A percentile compares a stretch with the other conserved stretches of the same genome.
Evolutionary conservation across 106 monocot species (phyloP).

Genomic region (Apostasia shenzhenica): DNA sequence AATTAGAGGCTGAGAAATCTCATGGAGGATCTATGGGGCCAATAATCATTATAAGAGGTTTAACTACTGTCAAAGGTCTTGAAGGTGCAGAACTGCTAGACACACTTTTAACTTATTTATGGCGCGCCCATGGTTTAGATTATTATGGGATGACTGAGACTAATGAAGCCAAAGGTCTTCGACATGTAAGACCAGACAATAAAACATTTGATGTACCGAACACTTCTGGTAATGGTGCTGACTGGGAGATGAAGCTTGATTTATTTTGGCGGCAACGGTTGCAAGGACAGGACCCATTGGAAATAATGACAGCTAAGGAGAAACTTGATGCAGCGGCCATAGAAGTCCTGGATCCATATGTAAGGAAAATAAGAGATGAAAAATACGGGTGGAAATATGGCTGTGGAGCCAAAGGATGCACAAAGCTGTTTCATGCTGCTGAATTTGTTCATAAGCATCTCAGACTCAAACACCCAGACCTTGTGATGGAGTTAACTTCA

Average conservation of each 20-base stretch:
- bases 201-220: constrained; percentile 38
- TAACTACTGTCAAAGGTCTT: constrained; percentile 76
- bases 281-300: constrained; percentile 66
- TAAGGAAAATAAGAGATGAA: constrained; percentile 95
- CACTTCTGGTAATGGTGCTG: constrained; percentile 12
- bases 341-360: constrained; percentile 74
- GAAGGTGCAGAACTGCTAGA: constrained; percentile 92
- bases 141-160: constrained; percentile 86
- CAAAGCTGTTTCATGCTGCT: constrained; percentile 90
- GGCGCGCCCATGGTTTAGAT: constrained; percentile 85
- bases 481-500: constrained; percentile 71
- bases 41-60: constrained; percentile 81
- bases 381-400: constrained; percentile 99
- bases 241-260: constrained; percentile 92
- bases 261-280: constrained; percentile 79
- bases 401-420: constrained; percentile 97
- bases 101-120: constrained; percentile 88
- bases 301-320: constrained; percentile 70
- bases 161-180: constrained; percentile 69
- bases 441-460: constrained; percentile 99
- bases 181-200: constrained; percentile 66
- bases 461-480: constrained; percentile 84
- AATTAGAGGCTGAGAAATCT: constrained; percentile 68
- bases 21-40: constrained; percentile 83
- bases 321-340: constrained; percentile 80